Evolutionary conservation across 1,284 basidiomycete species (phyloP), one percentile per base, ranked within the genome.

Genomic region (Ceratobasidium sp.): DNA sequence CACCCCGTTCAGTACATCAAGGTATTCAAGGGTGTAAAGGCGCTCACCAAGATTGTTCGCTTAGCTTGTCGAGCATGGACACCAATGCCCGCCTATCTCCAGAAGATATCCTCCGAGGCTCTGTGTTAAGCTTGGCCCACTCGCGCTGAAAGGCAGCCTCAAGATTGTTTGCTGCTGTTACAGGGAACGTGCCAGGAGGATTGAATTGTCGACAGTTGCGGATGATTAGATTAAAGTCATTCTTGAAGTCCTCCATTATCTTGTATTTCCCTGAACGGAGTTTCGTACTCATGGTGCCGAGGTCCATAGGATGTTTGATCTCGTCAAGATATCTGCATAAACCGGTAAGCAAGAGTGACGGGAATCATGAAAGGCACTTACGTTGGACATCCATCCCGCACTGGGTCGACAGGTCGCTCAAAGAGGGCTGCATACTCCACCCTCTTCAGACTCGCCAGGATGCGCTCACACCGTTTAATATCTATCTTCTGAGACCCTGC

Each of bases 221-320:
- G 79, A 98, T 92, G 73, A 98, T 88, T 11, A 97, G 88, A 76
- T 93, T 89, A 74, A 94, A 85, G 79, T 98, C 97, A 75, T 86
- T 85, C 46, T 88, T 90, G 77, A 99, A 91, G 1, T 92, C 89
- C 72, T 92, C 93, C 90, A 95, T 93, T 0, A 87, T 90, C 22
- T 83, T 79, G 81, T 98, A 98, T 79, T 87, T 85, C 62, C 86
- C 87, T 72, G 86, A 82, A 49, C 87, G 86, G 68, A 98, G 83
- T 80, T 94, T 96, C 63, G 84, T 85, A 43, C 83, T 82, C 80
- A 98, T 94, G 11, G 96, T 98, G 11, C 89, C 89, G 73, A 98
- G 90, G 83, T 99, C 96, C 95, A 98, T 99, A 6, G 98, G 98
- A 77, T 92, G 83, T 77, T 89, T 85, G 81, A 99, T 98, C 83